phyloP scores from a whole-genome alignment of 345 rosid genomes.

The Populus deltoides region DNA sequence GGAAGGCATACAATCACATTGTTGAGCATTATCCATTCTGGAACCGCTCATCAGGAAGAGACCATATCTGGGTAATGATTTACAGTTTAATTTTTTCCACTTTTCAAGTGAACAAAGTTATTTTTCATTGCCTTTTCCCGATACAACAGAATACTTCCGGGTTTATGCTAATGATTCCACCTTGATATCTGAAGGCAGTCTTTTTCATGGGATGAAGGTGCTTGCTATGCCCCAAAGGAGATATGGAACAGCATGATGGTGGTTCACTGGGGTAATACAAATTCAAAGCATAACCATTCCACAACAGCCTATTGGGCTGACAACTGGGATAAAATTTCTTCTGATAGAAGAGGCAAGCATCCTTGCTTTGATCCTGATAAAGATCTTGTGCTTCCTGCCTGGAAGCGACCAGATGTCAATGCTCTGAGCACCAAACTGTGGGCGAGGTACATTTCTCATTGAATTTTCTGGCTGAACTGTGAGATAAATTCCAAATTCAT shows the following conservation, averaged over 20 bases:
- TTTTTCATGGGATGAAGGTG: conserved; percentile 99
- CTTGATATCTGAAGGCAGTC: conserved; percentile 59
- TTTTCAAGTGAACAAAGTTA: background rate
- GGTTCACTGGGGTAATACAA: conserved; percentile 99
- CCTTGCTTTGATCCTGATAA: conserved; percentile 93
- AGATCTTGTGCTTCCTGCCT: conserved; percentile 97
- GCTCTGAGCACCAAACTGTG: conserved; percentile 58
- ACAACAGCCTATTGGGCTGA: conserved; percentile 95
- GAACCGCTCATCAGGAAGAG: conserved; percentile 85
- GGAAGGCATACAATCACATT: conserved; percentile 69
- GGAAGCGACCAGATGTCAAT: conserved; percentile 76
- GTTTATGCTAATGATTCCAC: conserved; percentile 33
- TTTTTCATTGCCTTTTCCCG: conserved; percentile 1
- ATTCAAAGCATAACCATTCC: conserved; percentile 84
- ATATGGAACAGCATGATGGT: conserved; percentile 98
- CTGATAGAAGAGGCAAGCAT: conserved; percentile 77
- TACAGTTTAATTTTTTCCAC: background rate
- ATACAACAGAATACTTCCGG: background rate
- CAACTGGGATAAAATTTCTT: conserved; percentile 73
- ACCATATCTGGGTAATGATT: conserved; percentile 83
- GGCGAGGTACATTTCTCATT: conserved; percentile 47
- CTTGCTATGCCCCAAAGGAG: conserved; percentile 99
- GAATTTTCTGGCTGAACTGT: background rate
- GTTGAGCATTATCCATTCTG: conserved; percentile 68
- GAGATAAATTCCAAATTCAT: background rate